A percentile compares a stretch with the other conserved stretches of the same genome.
Evolutionary conservation across 306 rosid species (phyloP).

Genomic region (Vachellia pachyceras): DNA sequence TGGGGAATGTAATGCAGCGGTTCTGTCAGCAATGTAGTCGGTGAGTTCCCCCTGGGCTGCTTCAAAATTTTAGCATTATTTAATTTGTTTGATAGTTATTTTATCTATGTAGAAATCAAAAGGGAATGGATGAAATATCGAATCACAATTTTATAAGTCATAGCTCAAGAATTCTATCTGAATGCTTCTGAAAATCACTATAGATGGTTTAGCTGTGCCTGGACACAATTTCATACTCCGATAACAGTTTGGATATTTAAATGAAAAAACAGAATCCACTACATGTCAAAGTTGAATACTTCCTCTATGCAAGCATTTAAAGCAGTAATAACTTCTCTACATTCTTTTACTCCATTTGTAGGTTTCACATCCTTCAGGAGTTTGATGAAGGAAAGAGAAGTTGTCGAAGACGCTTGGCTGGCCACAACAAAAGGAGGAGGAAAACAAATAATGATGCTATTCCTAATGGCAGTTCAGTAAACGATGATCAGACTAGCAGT

Average conservation of each 20-base stretch:
- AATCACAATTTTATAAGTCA: neutral
- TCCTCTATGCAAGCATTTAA: neutral
- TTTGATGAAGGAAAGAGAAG: constrained; percentile 77
- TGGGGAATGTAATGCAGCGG: constrained; percentile 80
- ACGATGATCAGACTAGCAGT: constrained; percentile 61
- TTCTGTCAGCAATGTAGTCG: constrained; percentile 99
- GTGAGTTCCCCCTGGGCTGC: constrained; percentile 48
- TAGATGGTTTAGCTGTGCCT: neutral
- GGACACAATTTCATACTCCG: neutral
- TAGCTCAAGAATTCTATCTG: neutral
- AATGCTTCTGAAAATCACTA: neutral
- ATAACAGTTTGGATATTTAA: neutral
- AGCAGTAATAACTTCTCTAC: constrained; percentile 16
- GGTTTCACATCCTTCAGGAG: constrained; percentile 68
- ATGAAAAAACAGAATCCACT: too few species aligned
- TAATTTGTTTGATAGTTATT: constrained; percentile 15
- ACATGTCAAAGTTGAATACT: neutral
- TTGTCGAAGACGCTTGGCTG: constrained; percentile 69
- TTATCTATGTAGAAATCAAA: neutral
- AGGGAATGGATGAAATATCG: constrained; percentile 21
- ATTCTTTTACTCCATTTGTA: constrained; percentile 28
- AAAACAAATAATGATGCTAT: constrained; percentile 55
- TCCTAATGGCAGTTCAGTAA: constrained; percentile 53
- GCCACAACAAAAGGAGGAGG: constrained; percentile 66
- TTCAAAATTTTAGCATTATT: constrained; percentile 9